Base-by-base conservation (phyloP, 768 basidiomycete genomes). In the Suillus alpinus region DNA sequence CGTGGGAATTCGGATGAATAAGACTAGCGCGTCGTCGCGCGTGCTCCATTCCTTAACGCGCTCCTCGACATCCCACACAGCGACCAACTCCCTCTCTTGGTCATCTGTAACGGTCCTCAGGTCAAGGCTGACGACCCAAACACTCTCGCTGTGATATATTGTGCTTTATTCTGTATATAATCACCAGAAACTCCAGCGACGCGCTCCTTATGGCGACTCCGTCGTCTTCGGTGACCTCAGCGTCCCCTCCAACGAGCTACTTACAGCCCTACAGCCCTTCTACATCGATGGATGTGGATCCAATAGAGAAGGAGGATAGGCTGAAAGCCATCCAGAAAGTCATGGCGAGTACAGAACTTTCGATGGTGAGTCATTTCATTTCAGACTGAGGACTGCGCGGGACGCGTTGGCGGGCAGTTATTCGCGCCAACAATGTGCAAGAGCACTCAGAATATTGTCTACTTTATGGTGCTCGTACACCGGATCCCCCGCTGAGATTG, bases 201-300 rank as follows among this genome's bases (percentile, higher is more conserved):
- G 73, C 72, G 72, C 72, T 62, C 63, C 68, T 67, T 55, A 92
- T 92, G 91, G 86, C 89, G 68, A 87, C 90, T 41, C 88, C 91
- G 60, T 85, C 88, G 63, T 92, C 89, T 67, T 89, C 90, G 63
- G 82, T 88, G 68, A 92, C 91, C 71, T 91, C 91, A 61, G 86
- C 88, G 68, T 93, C 91, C 55, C 91, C 91, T 29, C 86, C 87
- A 64, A 79, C 86, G 72, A 74, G 82, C 71, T 89, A 83, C 78
- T 77, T 85, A 60, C 80, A 81, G 60, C 81, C 74, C 37, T 65
- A 75, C 73, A 73, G 75, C 50, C 68, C 76, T 58, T 73, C 75
- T 34, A 66, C 78, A 66, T 75, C 78, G 62, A 72, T 73, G 14
- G 81, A 83, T 68, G 68, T 77, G 37, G 72, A 75, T 57, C 64